Conservation (phyloP, 306 rosid species). For the Pachyrhizus erosus region DNA sequence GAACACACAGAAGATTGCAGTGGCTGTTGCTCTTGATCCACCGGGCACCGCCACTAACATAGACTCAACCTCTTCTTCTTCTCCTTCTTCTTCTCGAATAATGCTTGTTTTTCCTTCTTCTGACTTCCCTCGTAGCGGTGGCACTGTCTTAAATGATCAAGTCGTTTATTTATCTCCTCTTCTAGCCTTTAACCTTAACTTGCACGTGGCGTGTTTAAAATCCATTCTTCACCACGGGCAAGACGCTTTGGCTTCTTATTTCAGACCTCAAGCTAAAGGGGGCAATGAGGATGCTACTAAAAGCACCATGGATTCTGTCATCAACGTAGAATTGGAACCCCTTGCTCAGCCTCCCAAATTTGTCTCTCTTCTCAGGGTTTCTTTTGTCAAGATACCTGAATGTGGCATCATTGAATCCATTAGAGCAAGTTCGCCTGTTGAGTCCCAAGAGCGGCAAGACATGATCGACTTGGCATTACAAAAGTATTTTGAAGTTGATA, state of each 20-base stretch:
- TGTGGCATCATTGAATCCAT: slow-evolving; percentile 81
- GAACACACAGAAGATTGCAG: slow-evolving; percentile 65
- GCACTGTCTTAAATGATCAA: slow-evolving; percentile 42
- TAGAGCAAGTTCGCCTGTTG: slow-evolving; percentile 63
- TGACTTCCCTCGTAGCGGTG: slow-evolving; percentile 55
- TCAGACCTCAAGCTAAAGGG: slow-evolving; percentile 52
- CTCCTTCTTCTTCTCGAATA: slow-evolving; percentile 42
- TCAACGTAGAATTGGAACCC: slow-evolving; percentile 62
- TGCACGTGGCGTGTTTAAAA: slow-evolving; percentile 80
- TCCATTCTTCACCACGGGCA: slow-evolving; percentile 66
- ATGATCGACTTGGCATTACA: slow-evolving; percentile 80
- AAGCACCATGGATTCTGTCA: slow-evolving; percentile 45
- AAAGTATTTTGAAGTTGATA: slow-evolving; percentile 81
- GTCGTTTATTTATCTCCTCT: slow-evolving; percentile 79
- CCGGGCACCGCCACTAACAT: slow-evolving; percentile 47
- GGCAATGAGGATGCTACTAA: slow-evolving; percentile 42
- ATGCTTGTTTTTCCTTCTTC: slow-evolving; percentile 78
- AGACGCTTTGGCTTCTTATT: slow-evolving; percentile 65
- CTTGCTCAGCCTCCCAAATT: slow-evolving; percentile 59
- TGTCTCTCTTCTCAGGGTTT: slow-evolving; percentile 83
- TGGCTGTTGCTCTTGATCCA: slow-evolving; percentile 80
- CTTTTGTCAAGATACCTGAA: slow-evolving; percentile 85
- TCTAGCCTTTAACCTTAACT: slow-evolving; percentile 80
- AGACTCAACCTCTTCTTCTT: slow-evolving; percentile 25
- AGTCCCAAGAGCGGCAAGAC: slow-evolving; percentile 76